Conservation (phyloP, 2,329 filamentous ascomycete genomes). For the Aureobasidium sp. region DNA sequence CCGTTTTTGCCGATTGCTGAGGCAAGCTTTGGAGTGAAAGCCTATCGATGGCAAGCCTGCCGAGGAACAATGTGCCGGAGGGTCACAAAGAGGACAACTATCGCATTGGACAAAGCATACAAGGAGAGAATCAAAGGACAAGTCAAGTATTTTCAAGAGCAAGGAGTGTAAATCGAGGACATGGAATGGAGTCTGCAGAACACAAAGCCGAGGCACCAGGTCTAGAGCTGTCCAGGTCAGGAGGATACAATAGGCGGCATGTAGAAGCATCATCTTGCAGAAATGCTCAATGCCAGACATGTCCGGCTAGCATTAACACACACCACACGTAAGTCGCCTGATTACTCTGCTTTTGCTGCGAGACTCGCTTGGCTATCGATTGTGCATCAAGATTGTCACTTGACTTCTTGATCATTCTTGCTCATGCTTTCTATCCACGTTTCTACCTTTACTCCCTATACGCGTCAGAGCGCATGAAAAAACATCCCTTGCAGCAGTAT, state of each 20-base stretch:
- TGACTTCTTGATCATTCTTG: neutral
- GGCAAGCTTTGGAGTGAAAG: neutral
- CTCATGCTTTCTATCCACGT: neutral
- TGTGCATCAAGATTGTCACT: neutral
- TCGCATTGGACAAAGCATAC: neutral
- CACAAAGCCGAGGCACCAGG: neutral
- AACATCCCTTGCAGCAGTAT: constrained; percentile 3
- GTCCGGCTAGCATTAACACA: neutral
- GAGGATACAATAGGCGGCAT: neutral
- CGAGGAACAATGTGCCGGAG: neutral
- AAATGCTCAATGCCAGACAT: neutral
- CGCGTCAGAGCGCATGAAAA: neutral
- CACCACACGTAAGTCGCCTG: neutral
- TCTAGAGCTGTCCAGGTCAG: neutral
- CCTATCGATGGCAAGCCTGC: neutral
- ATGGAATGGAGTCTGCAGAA: neutral
- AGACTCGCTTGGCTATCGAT: neutral
- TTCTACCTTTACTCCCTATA: neutral
- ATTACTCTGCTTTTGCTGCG: neutral
- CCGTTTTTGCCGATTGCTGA: neutral
- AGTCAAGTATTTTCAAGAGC: neutral
- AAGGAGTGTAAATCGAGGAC: neutral
- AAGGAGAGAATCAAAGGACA: neutral
- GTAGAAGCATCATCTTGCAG: neutral
- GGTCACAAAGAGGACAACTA: neutral